A percentile compares a stretch with the other conserved stretches of the same genome.
Conservation (phyloP, 768 basidiomycete species). For the Tulasnella sp. region DNA sequence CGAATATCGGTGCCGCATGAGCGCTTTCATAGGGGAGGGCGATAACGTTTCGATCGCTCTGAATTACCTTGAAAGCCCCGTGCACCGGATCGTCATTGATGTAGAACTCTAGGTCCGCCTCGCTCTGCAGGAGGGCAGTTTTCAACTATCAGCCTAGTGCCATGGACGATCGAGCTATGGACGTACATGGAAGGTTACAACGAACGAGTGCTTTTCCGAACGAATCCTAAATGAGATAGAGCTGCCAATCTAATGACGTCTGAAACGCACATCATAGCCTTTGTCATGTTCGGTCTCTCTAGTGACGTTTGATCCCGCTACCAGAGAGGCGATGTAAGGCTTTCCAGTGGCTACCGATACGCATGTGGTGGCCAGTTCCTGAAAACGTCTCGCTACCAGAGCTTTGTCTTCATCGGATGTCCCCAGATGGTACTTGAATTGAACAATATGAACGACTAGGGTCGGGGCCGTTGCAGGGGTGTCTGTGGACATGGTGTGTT, state of each 20-base stretch:
- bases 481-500: background rate
- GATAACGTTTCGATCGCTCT: no score
- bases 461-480: background rate
- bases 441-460: slow-evolving; percentile 19
- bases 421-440: slow-evolving; percentile 22
- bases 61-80: slow-evolving; percentile 22
- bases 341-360: background rate
- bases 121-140: background rate
- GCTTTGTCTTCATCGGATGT: background rate
- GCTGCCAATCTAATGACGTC: background rate
- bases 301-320: slow-evolving; percentile 23
- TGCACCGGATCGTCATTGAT: slow-evolving; percentile 24
- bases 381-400: slow-evolving; percentile 17
- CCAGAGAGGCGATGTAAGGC: slow-evolving; percentile 27
- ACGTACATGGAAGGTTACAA: slow-evolving; percentile 22
- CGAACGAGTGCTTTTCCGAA: slow-evolving; percentile 21
- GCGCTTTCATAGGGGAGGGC: no score
- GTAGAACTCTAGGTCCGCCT: slow-evolving; percentile 18
- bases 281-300: slow-evolving; percentile 15
- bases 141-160: background rate
- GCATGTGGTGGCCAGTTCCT: slow-evolving; percentile 1
- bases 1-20: no score
- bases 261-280: slow-evolving; percentile 16
- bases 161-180: background rate
- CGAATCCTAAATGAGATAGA: background rate